Conservation (phyloP, 1,284 basidiomycete species). For the Hymenochaete sp. region DNA sequence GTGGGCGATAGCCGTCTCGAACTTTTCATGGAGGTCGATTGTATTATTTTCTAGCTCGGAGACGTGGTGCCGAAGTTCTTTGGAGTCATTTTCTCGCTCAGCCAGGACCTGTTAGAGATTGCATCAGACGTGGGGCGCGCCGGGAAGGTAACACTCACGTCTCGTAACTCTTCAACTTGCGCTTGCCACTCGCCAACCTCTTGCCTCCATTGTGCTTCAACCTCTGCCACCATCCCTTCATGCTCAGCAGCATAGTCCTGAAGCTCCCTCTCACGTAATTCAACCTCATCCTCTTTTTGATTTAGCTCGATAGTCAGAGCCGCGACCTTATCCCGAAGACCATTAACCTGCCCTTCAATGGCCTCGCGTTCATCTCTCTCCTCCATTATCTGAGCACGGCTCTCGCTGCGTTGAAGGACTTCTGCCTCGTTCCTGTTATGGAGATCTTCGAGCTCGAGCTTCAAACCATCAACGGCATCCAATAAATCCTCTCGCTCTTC, state of each 20-base stretch:
- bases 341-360: constrained; percentile 65
- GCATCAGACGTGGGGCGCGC: too few relatives aligned
- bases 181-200: constrained; percentile 65
- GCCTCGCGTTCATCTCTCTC: constrained; percentile 63
- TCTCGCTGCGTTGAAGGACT: constrained; percentile 56
- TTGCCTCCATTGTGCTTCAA: constrained; percentile 71
- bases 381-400: constrained; percentile 58
- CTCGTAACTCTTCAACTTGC: constrained; percentile 67
- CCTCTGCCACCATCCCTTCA: constrained; percentile 53
- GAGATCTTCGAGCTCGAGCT: constrained; percentile 61
- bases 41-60: constrained; percentile 62
- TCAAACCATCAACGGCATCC: constrained; percentile 54
- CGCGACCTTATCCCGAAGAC: constrained; percentile 64
- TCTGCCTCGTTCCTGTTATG: constrained; percentile 53
- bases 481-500: constrained; percentile 66
- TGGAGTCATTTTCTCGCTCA: constrained; percentile 65
- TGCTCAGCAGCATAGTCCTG: constrained; percentile 62
- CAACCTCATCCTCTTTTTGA: constrained; percentile 76
- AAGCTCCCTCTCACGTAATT: constrained; percentile 62
- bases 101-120: constrained; percentile 57
- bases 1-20: constrained; percentile 63
- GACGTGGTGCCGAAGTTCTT: constrained; percentile 63
- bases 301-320: constrained; percentile 73
- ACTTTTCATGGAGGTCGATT: constrained; percentile 60
- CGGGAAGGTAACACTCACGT: constrained; percentile 38